A percentile compares a stretch with the other conserved stretches of the same genome.
Evolutionary conservation across 768 basidiomycete species (phyloP).

Genomic region (Phanerodontia chrysosporium): DNA sequence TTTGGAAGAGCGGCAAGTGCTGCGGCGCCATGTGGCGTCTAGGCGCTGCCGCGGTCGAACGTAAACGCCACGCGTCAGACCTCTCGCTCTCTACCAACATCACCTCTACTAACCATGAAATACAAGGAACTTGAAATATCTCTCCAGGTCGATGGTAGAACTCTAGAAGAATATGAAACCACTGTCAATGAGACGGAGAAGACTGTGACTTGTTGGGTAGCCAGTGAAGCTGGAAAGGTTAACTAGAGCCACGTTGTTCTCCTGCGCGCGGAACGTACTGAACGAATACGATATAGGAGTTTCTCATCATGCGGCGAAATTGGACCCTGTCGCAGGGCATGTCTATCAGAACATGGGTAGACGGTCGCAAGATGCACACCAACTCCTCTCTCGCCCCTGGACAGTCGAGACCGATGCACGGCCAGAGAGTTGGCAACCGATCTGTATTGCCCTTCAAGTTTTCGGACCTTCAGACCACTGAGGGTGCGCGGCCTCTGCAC

Average conservation of each 20-base stretch:
- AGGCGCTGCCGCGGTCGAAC: background rate
- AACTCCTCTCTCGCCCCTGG: no score
- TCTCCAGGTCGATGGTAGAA: background rate
- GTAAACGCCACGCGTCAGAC: background rate
- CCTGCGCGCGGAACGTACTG: no score
- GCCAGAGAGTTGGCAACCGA: background rate
- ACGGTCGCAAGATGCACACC: background rate
- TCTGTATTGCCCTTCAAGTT: background rate
- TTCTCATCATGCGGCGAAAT: background rate
- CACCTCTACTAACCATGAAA: background rate
- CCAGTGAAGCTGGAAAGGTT: slow-evolving; percentile 2
- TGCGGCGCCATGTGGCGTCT: no score
- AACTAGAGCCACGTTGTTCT: background rate
- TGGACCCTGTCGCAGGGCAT: background rate
- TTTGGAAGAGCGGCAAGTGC: no score
- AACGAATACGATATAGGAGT: background rate
- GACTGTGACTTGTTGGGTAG: background rate
- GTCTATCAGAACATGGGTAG: background rate
- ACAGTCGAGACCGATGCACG: no score
- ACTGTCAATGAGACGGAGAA: background rate
- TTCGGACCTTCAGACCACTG: background rate
- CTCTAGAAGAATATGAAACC: background rate
- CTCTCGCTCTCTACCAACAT: background rate
- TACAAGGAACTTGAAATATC: background rate
- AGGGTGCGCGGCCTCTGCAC: background rate